Conservation (phyloP, 2,329 filamentous ascomycete genomes). For the Trichophyton schoenleinii region DNA sequence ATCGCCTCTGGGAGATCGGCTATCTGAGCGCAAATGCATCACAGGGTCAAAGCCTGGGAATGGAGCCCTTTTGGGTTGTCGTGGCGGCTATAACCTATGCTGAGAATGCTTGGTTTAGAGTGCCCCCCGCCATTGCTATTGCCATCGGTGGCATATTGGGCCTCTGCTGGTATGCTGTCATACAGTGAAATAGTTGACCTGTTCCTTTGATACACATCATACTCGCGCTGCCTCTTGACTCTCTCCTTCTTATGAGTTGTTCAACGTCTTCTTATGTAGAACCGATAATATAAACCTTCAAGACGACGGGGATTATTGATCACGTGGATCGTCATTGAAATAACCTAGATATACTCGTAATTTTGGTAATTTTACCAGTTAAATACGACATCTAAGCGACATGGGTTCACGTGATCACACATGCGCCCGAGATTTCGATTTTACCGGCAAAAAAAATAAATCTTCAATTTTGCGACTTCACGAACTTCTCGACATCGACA, state of each 20-base stretch:
- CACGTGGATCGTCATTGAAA: neutral
- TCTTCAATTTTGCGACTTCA: neutral
- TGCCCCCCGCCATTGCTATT: slow-evolving; percentile 35
- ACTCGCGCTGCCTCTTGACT: neutral
- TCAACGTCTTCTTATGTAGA: neutral
- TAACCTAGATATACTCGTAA: neutral
- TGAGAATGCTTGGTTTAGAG: slow-evolving; percentile 37
- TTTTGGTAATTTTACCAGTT: neutral
- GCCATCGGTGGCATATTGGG: slow-evolving; percentile 37
- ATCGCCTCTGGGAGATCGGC: slow-evolving; percentile 50
- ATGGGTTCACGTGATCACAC: slow-evolving; percentile 9
- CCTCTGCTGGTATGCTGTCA: slow-evolving; percentile 36
- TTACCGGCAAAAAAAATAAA: neutral
- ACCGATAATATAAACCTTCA: no score
- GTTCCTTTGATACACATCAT: neutral
- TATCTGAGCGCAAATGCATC: slow-evolving; percentile 41
- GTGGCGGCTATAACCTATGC: slow-evolving; percentile 42
- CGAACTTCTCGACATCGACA: neutral
- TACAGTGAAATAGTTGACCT: slow-evolving; percentile 13
- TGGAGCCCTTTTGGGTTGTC: slow-evolving; percentile 53
- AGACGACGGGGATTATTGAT: neutral
- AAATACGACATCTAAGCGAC: neutral
- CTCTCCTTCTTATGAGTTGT: neutral
- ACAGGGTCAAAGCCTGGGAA: slow-evolving; percentile 41
- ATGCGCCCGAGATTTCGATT: neutral